A percentile compares a stretch with the other conserved stretches of the same genome.
phyloP scores from a whole-genome alignment of 83 land plant genomes.

The Larix sibirica region DNA sequence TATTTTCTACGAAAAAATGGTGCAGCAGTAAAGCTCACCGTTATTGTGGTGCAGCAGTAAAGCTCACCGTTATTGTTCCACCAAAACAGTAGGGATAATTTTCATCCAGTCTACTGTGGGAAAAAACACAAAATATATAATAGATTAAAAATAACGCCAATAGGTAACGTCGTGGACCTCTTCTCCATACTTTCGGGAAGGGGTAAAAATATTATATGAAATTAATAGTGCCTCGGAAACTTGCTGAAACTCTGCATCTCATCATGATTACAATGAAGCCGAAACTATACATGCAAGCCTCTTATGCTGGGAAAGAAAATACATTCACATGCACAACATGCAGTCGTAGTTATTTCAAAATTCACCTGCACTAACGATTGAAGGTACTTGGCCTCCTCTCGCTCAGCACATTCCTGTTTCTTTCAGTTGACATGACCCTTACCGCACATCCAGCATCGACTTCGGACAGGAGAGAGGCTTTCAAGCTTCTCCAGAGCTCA shows the following conservation, averaged over 20 bases:
- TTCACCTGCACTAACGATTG: neutral
- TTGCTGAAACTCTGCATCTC: conserved; percentile 11
- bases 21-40: too few relatives aligned
- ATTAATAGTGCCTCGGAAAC: neutral
- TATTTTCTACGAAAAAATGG: neutral
- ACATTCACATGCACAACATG: neutral
- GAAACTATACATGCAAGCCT: neutral
- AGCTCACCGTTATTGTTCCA: conserved; percentile 3
- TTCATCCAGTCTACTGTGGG: conserved; percentile 2
- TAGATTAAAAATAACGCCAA: neutral
- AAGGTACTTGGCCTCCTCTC: conserved; percentile 4
- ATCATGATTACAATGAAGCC: neutral
- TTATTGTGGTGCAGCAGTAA: too few relatives aligned
- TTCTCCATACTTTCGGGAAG: neutral
- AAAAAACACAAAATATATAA: neutral
- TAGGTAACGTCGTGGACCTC: neutral
- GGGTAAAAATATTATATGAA: neutral
- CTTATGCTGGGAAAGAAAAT: neutral
- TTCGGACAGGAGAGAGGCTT: conserved; percentile 41
- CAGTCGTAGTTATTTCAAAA: neutral
- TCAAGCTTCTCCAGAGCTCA: conserved; percentile 65
- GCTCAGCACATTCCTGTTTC: conserved; percentile 13
- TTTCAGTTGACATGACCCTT: conserved; percentile 23
- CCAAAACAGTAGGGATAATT: neutral
- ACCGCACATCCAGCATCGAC: conserved; percentile 29